A percentile compares a stretch with the other conserved stretches of the same genome.
phyloP scores from a whole-genome alignment of 257 asterid genomes.

The Plantago elongata region DNA sequence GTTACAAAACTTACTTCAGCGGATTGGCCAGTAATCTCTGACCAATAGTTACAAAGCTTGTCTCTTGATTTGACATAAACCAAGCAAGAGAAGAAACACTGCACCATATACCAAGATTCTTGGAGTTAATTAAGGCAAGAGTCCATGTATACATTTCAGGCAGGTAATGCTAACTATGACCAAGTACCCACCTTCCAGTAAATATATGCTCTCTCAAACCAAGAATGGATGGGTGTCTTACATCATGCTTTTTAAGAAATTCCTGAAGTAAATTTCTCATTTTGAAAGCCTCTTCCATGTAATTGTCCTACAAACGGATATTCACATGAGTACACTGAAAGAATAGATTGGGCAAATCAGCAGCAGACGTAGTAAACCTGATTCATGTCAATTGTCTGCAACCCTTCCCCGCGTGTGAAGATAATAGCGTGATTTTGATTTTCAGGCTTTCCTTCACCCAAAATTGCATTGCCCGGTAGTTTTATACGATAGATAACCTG shows the following conservation, averaged over 20 bases:
- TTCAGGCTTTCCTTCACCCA: constrained; percentile 99
- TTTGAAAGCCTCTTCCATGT: constrained; percentile 99
- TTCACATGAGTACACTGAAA: constrained; percentile 29
- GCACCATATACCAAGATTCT: constrained; percentile 34
- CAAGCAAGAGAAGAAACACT: constrained; percentile 99
- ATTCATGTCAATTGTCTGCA: constrained; percentile 98
- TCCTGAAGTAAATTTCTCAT: constrained; percentile 98
- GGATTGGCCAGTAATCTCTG: constrained; percentile 95
- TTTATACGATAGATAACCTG: constrained; percentile 88
- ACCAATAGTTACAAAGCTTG: constrained; percentile 96
- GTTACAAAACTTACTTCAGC: constrained; percentile 54
- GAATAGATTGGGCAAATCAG: neutral
- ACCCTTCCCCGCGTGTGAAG: constrained; percentile 97
- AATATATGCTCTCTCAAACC: constrained; percentile 97
- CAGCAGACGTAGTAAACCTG: constrained; percentile 46
- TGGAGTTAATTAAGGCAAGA: constrained; percentile 12
- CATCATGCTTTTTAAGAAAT: constrained; percentile 78
- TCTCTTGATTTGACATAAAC: constrained; percentile 99
- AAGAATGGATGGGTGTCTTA: constrained; percentile 86
- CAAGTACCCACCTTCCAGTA: constrained; percentile 78
- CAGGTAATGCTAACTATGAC: constrained; percentile 17
- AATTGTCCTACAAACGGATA: constrained; percentile 62
- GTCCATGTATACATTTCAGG: constrained; percentile 2
- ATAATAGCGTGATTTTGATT: constrained; percentile 97
- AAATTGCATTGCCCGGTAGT: constrained; percentile 92